These are phyloP conservation scores for Gaertneriomyces semiglobifer DNA, from an alignment of 192 early-diverging fungal genomes.

Conservation along the genomic window DNA sequence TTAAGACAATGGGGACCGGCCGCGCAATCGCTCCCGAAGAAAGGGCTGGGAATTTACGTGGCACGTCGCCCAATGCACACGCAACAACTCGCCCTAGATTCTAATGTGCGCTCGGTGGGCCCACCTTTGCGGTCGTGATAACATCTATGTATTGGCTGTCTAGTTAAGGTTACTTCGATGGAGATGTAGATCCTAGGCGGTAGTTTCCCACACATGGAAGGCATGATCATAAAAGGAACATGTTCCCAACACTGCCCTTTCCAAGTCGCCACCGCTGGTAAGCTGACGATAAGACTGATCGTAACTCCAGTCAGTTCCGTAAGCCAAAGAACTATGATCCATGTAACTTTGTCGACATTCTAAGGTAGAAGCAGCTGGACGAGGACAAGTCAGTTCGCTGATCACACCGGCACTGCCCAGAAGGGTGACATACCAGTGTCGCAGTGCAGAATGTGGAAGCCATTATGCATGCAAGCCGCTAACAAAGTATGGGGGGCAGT, in stretches of 20 bases:
- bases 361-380: neutral
- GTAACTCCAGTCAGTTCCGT: conserved; percentile 51
- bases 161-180: too few relatives aligned
- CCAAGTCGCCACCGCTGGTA: neutral
- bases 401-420: neutral
- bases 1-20: conserved; percentile 50
- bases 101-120: too few relatives aligned
- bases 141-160: too few relatives aligned
- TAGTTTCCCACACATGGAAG: conserved; percentile 41
- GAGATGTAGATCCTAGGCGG: too few relatives aligned
- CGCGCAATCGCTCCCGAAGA: conserved; percentile 40
- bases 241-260: conserved; percentile 40
- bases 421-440: conserved; percentile 31
- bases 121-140: too few relatives aligned
- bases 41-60: conserved; percentile 26
- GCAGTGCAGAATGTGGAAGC: conserved; percentile 75
- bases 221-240: conserved; percentile 59
- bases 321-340: conserved; percentile 36
- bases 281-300: neutral
- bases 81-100: too few relatives aligned
- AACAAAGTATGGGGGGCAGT: conserved; percentile 55
- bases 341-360: conserved; percentile 4
- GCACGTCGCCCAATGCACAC: conserved; percentile 5
- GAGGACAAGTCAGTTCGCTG: conserved; percentile 6
- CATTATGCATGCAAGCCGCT: conserved; percentile 88